Conservation (phyloP, 768 basidiomycete genomes). For the Podaxis sp. region DNA sequence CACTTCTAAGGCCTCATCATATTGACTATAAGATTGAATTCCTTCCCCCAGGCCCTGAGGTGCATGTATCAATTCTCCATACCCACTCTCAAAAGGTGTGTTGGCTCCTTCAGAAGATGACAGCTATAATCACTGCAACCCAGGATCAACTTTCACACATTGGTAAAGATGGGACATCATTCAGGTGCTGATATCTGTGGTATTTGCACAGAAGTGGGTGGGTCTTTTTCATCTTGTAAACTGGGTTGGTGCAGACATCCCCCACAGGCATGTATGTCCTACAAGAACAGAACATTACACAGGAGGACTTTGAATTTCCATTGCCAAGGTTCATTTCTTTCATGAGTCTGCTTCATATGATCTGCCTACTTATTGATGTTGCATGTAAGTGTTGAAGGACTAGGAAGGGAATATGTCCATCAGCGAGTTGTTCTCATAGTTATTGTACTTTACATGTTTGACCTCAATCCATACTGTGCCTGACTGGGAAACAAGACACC, state of each 20-base stretch:
- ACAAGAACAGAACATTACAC: slow-evolving; percentile 92
- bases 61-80: slow-evolving; percentile 93
- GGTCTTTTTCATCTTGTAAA: slow-evolving; percentile 22
- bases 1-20: slow-evolving; percentile 89
- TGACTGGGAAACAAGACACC: too few species aligned
- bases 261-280: slow-evolving; percentile 90
- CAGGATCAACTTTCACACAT: slow-evolving; percentile 92
- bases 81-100: slow-evolving; percentile 92
- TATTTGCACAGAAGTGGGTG: slow-evolving; percentile 94
- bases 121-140: slow-evolving; percentile 76
- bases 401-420: slow-evolving; percentile 92
- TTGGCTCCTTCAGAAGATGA: not conserved
- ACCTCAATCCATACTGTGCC: too few species aligned
- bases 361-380: slow-evolving; percentile 4
- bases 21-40: slow-evolving; percentile 98
- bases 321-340: slow-evolving; percentile 72
- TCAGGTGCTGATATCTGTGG: slow-evolving; percentile 97
- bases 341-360: not conserved
- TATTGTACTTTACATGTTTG: too few species aligned
- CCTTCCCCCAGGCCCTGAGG: slow-evolving; percentile 96
- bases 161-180: slow-evolving; percentile 99
- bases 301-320: slow-evolving; percentile 98
- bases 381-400: slow-evolving; percentile 84
- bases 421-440: slow-evolving; percentile 90
- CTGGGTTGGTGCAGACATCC: not conserved